Conservation (phyloP, 2,329 filamentous ascomycete genomes). For the Cryphonectria parasitica region DNA sequence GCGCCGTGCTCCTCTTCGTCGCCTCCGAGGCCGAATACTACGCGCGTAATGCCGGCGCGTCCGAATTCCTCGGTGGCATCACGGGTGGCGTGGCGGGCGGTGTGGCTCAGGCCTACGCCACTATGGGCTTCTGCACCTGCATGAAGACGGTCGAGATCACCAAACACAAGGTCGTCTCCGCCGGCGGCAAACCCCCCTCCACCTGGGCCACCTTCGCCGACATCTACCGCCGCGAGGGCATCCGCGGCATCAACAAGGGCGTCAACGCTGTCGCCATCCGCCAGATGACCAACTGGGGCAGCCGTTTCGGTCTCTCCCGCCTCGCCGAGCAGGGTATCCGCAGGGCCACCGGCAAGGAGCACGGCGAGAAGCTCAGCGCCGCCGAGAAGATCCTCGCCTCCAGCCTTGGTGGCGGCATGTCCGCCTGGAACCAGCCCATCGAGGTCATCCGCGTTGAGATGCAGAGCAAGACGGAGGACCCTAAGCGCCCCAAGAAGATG, state of each 20-base stretch:
- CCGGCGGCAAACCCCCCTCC: conserved; percentile 82
- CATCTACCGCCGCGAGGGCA: conserved; percentile 93
- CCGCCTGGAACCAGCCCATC: conserved; percentile 99
- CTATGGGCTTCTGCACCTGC: conserved; percentile 99
- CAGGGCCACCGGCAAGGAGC: conserved; percentile 74
- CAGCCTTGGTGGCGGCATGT: conserved; percentile 87
- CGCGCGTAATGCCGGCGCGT: conserved; percentile 80
- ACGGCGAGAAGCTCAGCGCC: conserved; percentile 76
- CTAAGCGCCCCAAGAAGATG: conserved; percentile 98
- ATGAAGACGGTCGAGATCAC: conserved; percentile 99
- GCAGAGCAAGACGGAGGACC: conserved; percentile 98
- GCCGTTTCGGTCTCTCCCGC: conserved; percentile 89
- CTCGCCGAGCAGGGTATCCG: conserved; percentile 90
- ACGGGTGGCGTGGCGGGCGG: conserved; percentile 89
- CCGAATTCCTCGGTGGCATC: conserved; percentile 88
- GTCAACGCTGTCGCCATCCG: conserved; percentile 98
- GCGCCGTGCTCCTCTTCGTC: conserved; percentile 97
- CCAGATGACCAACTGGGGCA: conserved; percentile 99
- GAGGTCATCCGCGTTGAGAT: conserved; percentile 99
- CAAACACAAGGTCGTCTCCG: conserved; percentile 88
- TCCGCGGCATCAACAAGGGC: conserved; percentile 95
- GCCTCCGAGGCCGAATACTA: conserved; percentile 98
- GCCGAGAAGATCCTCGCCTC: conserved; percentile 89
- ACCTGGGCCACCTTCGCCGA: conserved; percentile 96
- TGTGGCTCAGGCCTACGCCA: conserved; percentile 97